Evolutionary conservation across 345 rosid genomes (phyloP).

Genomic region (Acer negundo): DNA sequence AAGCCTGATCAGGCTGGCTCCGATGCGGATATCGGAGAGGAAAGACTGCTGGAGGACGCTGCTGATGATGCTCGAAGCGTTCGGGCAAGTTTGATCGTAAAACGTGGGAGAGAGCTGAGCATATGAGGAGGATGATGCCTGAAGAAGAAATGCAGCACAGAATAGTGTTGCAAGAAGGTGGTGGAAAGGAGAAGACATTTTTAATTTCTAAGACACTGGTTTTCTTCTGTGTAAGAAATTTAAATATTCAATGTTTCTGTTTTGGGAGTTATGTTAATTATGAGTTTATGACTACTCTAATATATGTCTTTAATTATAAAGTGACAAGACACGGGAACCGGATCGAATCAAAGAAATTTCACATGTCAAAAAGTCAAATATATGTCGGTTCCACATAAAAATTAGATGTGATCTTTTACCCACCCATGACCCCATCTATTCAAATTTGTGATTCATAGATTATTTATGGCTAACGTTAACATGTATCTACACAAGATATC

Average conservation of each 20-base stretch:
- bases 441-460: too few relatives aligned
- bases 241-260: background rate
- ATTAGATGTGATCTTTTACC: too few relatives aligned
- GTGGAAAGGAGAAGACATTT: slow-evolving; percentile 14
- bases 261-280: background rate
- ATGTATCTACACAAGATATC: too few relatives aligned
- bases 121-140: slow-evolving; percentile 11
- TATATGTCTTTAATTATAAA: slow-evolving; percentile 1
- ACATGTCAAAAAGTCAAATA: too few relatives aligned
- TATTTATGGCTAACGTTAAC: too few relatives aligned
- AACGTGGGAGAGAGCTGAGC: slow-evolving; percentile 37
- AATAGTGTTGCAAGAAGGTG: background rate
- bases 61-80: slow-evolving; percentile 25
- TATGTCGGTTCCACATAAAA: too few relatives aligned
- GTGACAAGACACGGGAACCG: background rate
- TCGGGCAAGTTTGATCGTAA: slow-evolving; percentile 37
- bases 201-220: background rate
- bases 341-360: too few relatives aligned
- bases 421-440: too few relatives aligned
- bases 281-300: background rate
- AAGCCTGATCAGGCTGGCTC: slow-evolving; percentile 49
- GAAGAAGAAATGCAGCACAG: slow-evolving; percentile 17
- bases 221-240: background rate
- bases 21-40: slow-evolving; percentile 34
- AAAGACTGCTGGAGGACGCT: slow-evolving; percentile 16